Percentiles rank a stretch among this genome's conserved stretches.
These are phyloP conservation scores for Rhodotorula graminis DNA, from an alignment of 768 basidiomycete genomes.

Conservation along the genomic window DNA sequence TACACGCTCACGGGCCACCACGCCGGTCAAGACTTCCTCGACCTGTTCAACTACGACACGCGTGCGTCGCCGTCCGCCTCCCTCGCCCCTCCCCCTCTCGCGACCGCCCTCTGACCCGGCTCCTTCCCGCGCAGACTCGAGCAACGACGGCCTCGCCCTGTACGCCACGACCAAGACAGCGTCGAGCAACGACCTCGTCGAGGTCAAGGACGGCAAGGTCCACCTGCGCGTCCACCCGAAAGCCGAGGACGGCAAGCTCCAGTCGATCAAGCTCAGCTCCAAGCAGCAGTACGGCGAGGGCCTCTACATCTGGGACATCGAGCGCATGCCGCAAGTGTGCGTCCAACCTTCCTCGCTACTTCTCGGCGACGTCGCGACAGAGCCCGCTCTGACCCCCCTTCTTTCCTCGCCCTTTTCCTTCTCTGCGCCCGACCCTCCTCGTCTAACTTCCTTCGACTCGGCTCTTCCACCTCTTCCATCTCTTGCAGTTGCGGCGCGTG, in stretches of 20 bases:
- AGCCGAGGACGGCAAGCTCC: background rate
- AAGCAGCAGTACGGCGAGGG: constrained; percentile 16
- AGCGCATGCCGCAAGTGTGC: constrained; percentile 16
- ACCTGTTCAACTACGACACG: constrained; percentile 14
- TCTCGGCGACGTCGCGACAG: too few relatives aligned
- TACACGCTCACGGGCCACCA: constrained; percentile 12
- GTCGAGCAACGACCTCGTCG: constrained; percentile 10
- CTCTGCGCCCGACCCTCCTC: too few relatives aligned
- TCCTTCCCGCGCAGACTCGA: background rate
- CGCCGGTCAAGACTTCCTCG: constrained; percentile 14
- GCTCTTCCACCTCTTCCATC: background rate
- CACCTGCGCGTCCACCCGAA: constrained; percentile 21
- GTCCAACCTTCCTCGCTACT: background rate
- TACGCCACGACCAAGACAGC: constrained; percentile 18
- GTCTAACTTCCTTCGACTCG: too few relatives aligned
- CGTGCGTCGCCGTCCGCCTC: background rate
- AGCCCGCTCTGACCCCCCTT: too few relatives aligned
- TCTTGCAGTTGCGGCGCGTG: background rate
- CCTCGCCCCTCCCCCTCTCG: background rate
- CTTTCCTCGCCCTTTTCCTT: too few relatives aligned
- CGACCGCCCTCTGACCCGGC: background rate
- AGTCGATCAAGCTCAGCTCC: constrained; percentile 12
- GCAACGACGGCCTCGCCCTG: constrained; percentile 22
- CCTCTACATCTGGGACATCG: constrained; percentile 18
- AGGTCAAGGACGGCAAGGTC: constrained; percentile 16